phyloP scores from a whole-genome alignment of 768 basidiomycete genomes.

The Leccinum aurantiacum region DNA sequence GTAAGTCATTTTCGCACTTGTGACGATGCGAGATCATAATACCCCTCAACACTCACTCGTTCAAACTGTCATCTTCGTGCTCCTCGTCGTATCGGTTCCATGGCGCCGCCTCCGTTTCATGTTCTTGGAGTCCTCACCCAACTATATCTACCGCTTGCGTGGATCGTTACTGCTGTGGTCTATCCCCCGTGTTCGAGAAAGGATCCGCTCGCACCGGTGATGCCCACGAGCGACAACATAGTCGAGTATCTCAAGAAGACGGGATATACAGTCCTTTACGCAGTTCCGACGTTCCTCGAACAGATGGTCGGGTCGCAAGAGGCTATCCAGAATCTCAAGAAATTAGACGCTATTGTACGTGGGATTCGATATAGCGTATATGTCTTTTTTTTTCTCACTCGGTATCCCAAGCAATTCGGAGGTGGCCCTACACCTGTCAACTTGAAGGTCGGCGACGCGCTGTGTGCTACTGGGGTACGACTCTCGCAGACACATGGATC shows the following conservation, averaged over 20 bases:
- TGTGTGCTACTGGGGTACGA: constrained; percentile 35
- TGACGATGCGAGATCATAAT: no score
- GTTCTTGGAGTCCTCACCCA: constrained; percentile 15
- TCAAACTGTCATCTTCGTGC: background rate
- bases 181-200: constrained; percentile 28
- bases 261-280: constrained; percentile 31
- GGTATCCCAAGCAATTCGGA: constrained; percentile 31
- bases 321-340: constrained; percentile 24
- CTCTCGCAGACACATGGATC: constrained; percentile 37
- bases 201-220: constrained; percentile 31
- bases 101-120: constrained; percentile 32
- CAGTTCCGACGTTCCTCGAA: constrained; percentile 41
- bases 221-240: constrained; percentile 41
- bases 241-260: constrained; percentile 35
- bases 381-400: no score
- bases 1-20: constrained; percentile 26
- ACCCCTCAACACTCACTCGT: no score
- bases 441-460: constrained; percentile 32
- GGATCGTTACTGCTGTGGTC: constrained; percentile 15
- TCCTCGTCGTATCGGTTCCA: constrained; percentile 20
- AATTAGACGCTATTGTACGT: constrained; percentile 4
- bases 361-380: no score
- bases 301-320: constrained; percentile 32
- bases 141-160: constrained; percentile 23
- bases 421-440: constrained; percentile 38